Percentiles rank a stretch among this genome's conserved stretches.
phyloP scores from a whole-genome alignment of 2,329 filamentous ascomycete species.

The Sclerotinia subarctica region DNA sequence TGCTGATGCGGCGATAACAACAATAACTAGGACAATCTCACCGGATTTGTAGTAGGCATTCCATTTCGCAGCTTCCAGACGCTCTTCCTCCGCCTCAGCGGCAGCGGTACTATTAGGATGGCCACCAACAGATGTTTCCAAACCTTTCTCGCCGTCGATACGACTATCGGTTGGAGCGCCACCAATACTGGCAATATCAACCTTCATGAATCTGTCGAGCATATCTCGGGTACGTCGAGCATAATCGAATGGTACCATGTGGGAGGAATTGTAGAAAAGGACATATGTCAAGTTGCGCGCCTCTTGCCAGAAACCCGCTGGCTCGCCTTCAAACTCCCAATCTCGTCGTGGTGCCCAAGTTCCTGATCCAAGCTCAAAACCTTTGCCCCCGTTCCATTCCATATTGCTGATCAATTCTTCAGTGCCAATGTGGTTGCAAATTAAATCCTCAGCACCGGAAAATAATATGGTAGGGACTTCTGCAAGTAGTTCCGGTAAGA shows the following conservation, averaged over 20 bases:
- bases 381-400: constrained; percentile 86
- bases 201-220: constrained; percentile 93
- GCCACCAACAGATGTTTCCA: constrained; percentile 62
- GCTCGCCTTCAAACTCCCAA: constrained; percentile 89
- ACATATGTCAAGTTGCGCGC: constrained; percentile 95
- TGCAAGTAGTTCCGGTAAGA: constrained; percentile 75
- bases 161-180: constrained; percentile 64
- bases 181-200: constrained; percentile 87
- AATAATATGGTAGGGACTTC: constrained; percentile 81
- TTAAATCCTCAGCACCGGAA: constrained; percentile 88
- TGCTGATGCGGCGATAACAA: constrained; percentile 57
- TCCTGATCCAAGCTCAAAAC: constrained; percentile 83
- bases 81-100: constrained; percentile 59
- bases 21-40: constrained; percentile 65
- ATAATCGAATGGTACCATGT: constrained; percentile 97
- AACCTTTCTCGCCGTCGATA: constrained; percentile 67
- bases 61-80: constrained; percentile 65
- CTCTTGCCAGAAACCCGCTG: constrained; percentile 88
- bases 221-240: constrained; percentile 86
- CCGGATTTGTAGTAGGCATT: constrained; percentile 70
- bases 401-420: constrained; percentile 87
- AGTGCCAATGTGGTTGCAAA: constrained; percentile 95
- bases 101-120: constrained; percentile 66
- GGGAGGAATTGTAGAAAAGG: constrained; percentile 89
- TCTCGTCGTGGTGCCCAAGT: constrained; percentile 88